Evolutionary conservation across 345 rosid species (phyloP).

Genomic region (Pistacia integerrima): DNA sequence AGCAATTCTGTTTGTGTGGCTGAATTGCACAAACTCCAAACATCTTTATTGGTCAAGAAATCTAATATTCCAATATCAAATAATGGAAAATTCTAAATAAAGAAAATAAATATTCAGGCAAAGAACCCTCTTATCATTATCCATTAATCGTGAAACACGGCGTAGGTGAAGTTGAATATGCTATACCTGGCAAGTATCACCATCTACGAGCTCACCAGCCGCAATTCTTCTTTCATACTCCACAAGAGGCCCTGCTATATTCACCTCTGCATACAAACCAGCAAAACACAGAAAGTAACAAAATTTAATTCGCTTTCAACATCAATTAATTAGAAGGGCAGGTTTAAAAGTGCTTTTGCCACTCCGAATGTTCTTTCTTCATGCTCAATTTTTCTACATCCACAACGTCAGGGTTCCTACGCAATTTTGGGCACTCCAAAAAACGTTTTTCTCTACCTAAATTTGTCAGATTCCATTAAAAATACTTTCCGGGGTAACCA

Average conservation of each 20-base stretch:
- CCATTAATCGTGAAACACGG: not conserved
- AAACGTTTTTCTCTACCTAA: not conserved
- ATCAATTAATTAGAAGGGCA: not conserved
- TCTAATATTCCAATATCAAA: not conserved
- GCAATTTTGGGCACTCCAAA: not conserved
- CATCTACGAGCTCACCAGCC: slow-evolving; percentile 81
- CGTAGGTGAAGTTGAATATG: slow-evolving; percentile 5
- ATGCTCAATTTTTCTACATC: not conserved
- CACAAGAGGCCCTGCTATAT: slow-evolving; percentile 72
- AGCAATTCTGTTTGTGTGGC: not conserved
- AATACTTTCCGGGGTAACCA: not conserved
- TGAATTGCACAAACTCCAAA: not conserved
- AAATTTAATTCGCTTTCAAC: not conserved
- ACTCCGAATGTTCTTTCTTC: not conserved
- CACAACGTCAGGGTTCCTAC: not conserved
- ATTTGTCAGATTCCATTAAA: not conserved
- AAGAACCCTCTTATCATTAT: not conserved
- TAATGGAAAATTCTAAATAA: not conserved
- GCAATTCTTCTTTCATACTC: slow-evolving; percentile 87
- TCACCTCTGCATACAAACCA: slow-evolving; percentile 46
- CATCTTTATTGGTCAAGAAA: not conserved
- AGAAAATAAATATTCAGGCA: not conserved
- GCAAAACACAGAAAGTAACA: not conserved
- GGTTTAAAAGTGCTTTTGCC: not conserved
- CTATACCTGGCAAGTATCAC: slow-evolving; percentile 82